phyloP scores from a whole-genome alignment of 2,329 filamentous ascomycete genomes.

The Penicillium sp. region DNA sequence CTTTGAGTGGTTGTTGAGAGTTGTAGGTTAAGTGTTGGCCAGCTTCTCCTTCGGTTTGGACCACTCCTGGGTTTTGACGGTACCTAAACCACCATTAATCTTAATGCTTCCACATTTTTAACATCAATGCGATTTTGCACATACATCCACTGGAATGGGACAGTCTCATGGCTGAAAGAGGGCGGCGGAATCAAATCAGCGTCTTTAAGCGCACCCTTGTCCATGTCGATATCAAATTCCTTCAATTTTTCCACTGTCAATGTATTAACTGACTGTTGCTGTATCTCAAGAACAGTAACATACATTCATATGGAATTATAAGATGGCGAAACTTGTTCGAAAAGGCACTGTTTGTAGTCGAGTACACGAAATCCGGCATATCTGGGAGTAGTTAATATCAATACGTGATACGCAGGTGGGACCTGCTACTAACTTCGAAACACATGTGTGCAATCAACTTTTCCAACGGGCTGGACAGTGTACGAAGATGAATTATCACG shows the following conservation, averaged over 20 bases:
- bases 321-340: conserved; percentile 65
- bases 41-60: conserved; percentile 53
- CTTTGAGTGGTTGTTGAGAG: conserved; percentile 54
- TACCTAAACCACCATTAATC: conserved; percentile 61
- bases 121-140: too few relatives aligned
- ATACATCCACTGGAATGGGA: conserved; percentile 62
- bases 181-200: conserved; percentile 74
- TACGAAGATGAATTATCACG: conserved; percentile 65
- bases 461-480: conserved; percentile 62
- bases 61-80: conserved; percentile 76
- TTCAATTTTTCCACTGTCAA: conserved; percentile 52
- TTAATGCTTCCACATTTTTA: not conserved
- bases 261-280: not conserved
- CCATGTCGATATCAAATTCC: conserved; percentile 61
- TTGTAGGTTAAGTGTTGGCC: conserved; percentile 56
- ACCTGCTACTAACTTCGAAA: conserved; percentile 60
- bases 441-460: conserved; percentile 73
- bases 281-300: conserved; percentile 12
- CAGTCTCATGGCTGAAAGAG: conserved; percentile 64
- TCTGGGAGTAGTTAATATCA: conserved; percentile 37
- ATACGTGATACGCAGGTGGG: not conserved
- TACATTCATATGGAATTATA: conserved; percentile 66
- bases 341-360: conserved; percentile 62
- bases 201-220: conserved; percentile 53
- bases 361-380: conserved; percentile 81